These are phyloP conservation scores for Cryoendolithus antarcticus DNA, from an alignment of 2,329 filamentous ascomycete genomes.

Conservation along the genomic window DNA sequence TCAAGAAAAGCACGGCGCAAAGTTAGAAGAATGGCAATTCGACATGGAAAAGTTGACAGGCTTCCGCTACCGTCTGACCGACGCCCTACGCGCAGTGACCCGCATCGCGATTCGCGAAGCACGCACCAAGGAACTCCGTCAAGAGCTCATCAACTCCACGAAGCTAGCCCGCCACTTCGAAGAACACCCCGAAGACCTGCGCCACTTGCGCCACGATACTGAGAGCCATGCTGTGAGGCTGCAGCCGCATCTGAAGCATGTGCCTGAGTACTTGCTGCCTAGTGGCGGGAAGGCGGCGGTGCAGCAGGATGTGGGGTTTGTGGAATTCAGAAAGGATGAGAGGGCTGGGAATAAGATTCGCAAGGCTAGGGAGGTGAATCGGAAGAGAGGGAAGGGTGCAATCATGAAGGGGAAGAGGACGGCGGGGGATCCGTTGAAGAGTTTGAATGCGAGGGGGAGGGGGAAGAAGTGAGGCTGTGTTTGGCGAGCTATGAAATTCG, in stretches of 20 bases:
- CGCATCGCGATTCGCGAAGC: slow-evolving; percentile 83
- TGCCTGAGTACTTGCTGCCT: slow-evolving; percentile 87
- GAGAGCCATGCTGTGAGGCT: slow-evolving; percentile 73
- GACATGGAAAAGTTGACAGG: slow-evolving; percentile 89
- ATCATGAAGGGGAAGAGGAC: slow-evolving; percentile 38
- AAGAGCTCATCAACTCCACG: slow-evolving; percentile 85
- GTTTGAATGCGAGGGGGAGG: slow-evolving; percentile 49
- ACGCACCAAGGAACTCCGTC: slow-evolving; percentile 70
- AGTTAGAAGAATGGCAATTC: slow-evolving; percentile 83
- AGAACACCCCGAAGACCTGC: slow-evolving; percentile 83
- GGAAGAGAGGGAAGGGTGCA: slow-evolving; percentile 37
- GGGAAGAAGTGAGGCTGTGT: slow-evolving; percentile 19
- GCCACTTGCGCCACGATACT: slow-evolving; percentile 78
- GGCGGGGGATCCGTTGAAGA: slow-evolving; percentile 76
- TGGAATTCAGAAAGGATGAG: slow-evolving; percentile 45
- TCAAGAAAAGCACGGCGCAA: slow-evolving; percentile 65
- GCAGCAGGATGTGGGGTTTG: slow-evolving; percentile 58
- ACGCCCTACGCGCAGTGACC: slow-evolving; percentile 82
- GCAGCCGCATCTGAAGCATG: slow-evolving; percentile 83
- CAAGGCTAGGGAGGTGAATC: slow-evolving; percentile 29
- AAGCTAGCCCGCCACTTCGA: slow-evolving; percentile 94
- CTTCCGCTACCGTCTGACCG: slow-evolving; percentile 89
- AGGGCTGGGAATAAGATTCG: slow-evolving; percentile 37
- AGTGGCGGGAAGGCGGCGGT: slow-evolving; percentile 56
- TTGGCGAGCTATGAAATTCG: too few species aligned